These are phyloP conservation scores for Gynochthodes officinalis DNA, from an alignment of 257 asterid species.

Conservation along the genomic window DNA sequence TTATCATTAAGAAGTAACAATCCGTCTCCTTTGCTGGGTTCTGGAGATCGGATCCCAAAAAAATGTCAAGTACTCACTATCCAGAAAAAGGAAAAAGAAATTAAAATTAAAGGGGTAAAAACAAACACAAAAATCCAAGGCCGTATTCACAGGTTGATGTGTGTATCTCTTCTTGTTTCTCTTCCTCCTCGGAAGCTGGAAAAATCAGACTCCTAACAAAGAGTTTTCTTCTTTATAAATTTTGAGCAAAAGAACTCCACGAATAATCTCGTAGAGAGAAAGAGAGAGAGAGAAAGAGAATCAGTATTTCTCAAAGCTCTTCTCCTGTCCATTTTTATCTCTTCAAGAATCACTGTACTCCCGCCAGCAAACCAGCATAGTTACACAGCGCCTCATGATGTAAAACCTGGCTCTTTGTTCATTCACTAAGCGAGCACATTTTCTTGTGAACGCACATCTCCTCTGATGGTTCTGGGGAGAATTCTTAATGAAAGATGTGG, in stretches of 20 bases:
- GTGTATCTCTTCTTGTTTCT: constrained; percentile 26
- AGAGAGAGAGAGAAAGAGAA: constrained; percentile 56
- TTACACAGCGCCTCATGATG: constrained; percentile 83
- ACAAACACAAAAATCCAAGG: not conserved
- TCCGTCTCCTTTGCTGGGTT: constrained; percentile 7
- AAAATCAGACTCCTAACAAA: constrained; percentile 22
- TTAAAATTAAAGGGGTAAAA: not conserved
- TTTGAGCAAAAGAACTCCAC: constrained; percentile 8
- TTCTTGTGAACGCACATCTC: constrained; percentile 67
- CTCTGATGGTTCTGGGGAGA: constrained; percentile 25
- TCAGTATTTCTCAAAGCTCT: not conserved
- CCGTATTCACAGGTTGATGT: constrained; percentile 11
- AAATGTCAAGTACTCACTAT: not conserved
- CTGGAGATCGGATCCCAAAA: constrained; percentile 2
- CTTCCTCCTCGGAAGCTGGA: constrained; percentile 66
- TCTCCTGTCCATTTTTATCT: not conserved
- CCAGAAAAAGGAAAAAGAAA: not conserved
- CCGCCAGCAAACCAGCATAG: constrained; percentile 92
- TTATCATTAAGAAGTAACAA: not conserved
- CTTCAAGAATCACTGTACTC: constrained; percentile 66
- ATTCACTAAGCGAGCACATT: constrained; percentile 73
- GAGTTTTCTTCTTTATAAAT: not conserved
- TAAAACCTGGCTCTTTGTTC: constrained; percentile 86
- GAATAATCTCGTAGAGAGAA: constrained; percentile 61
- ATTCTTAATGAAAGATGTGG: constrained; percentile 27